Conservation (phyloP, 2,329 filamentous ascomycete species). For the Rutstroemia sp. region DNA sequence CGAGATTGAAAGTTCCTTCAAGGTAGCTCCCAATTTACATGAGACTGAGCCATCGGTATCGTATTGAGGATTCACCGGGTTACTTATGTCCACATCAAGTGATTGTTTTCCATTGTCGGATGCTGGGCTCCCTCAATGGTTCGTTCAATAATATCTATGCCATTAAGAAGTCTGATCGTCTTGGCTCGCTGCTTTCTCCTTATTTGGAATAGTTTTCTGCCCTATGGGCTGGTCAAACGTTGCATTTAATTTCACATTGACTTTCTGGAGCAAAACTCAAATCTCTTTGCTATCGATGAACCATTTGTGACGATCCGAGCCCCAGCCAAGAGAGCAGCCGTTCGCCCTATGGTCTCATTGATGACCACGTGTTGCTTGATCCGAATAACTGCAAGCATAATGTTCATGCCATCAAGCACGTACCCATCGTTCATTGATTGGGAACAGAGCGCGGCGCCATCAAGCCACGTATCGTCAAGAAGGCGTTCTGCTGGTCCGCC, state of each 20-base stretch:
- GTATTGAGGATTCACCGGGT: not conserved
- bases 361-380: constrained; percentile 3
- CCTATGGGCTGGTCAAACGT: constrained; percentile 1
- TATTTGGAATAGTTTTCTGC: not conserved
- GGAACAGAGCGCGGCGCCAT: not conserved
- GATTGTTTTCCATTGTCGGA: constrained; percentile 2
- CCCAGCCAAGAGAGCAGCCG: constrained; percentile 1
- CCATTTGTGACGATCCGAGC: not conserved
- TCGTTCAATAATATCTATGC: constrained; percentile 3
- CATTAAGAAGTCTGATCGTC: not conserved
- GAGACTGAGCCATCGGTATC: constrained; percentile 7
- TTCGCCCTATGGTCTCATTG: constrained; percentile 6
- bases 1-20: not conserved
- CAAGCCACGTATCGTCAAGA: constrained; percentile 3
- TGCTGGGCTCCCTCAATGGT: constrained; percentile 6
- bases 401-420: constrained; percentile 4
- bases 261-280: too few relatives aligned
- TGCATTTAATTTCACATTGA: constrained; percentile 1
- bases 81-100: not conserved
- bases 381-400: not conserved
- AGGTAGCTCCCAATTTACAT: not conserved
- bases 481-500: not conserved
- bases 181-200: not conserved
- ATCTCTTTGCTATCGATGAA: constrained; percentile 7
- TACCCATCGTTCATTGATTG: constrained; percentile 4